phyloP scores from a whole-genome alignment of 2,329 filamentous ascomycete genomes.

The Xylariaceae sp. region DNA sequence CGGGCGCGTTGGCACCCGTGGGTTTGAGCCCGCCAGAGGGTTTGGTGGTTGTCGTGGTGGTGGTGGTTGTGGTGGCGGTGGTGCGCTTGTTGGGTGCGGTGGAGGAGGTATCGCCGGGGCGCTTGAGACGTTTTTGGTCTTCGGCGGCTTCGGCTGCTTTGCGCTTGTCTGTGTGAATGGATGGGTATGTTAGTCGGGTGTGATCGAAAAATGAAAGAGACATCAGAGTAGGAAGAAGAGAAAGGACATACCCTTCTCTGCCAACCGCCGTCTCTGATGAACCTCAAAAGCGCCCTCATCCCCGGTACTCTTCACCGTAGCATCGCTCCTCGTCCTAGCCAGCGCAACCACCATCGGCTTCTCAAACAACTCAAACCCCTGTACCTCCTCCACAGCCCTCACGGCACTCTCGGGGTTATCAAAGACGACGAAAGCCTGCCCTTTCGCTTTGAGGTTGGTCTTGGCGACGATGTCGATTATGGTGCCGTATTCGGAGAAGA shows the following conservation, averaged over 20 bases:
- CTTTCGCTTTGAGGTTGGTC: slow-evolving; percentile 85
- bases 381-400: slow-evolving; percentile 79
- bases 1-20: slow-evolving; percentile 60
- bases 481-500: slow-evolving; percentile 86
- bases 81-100: slow-evolving; percentile 54
- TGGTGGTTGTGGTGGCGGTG: slow-evolving; percentile 57
- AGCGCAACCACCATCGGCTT: slow-evolving; percentile 84
- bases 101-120: slow-evolving; percentile 45
- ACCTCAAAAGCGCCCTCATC: slow-evolving; percentile 76
- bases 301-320: slow-evolving; percentile 72
- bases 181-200: background rate
- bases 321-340: slow-evolving; percentile 81
- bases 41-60: slow-evolving; percentile 48
- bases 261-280: slow-evolving; percentile 78
- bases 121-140: slow-evolving; percentile 72
- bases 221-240: background rate
- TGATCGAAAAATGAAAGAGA: background rate
- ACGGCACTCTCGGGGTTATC: slow-evolving; percentile 74
- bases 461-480: slow-evolving; percentile 84
- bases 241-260: slow-evolving; percentile 72
- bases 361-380: slow-evolving; percentile 89
- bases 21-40: slow-evolving; percentile 73
- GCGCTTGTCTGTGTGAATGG: slow-evolving; percentile 54
- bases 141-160: slow-evolving; percentile 79
- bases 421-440: slow-evolving; percentile 93